phyloP scores from a whole-genome alignment of 2,329 filamentous ascomycete species.

The Sarocladium brachiariae region DNA sequence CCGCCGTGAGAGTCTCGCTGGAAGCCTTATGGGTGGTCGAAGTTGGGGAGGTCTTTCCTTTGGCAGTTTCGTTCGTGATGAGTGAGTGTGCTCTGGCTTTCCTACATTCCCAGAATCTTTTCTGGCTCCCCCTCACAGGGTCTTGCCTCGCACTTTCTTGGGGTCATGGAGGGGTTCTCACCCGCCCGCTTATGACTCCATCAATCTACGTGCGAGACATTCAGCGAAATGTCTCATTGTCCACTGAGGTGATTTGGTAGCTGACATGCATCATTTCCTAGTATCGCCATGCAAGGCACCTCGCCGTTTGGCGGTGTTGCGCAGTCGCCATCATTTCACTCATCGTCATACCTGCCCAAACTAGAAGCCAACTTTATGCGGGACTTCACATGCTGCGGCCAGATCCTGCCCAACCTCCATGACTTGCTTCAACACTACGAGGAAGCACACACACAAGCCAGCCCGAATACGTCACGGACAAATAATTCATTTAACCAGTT shows the following conservation, averaged over 20 bases:
- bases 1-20: conserved; percentile 55
- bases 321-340: conserved; percentile 92
- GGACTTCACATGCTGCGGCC: conserved; percentile 92
- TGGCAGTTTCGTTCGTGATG: conserved; percentile 93
- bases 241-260: conserved; percentile 5
- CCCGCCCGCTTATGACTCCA: conserved; percentile 2
- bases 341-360: conserved; percentile 91
- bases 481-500: conserved; percentile 24
- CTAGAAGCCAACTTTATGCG: conserved; percentile 97
- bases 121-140: neutral
- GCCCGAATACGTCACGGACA: conserved; percentile 34
- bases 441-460: conserved; percentile 77
- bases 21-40: conserved; percentile 71
- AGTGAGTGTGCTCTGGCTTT: conserved; percentile 58
- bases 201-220: neutral
- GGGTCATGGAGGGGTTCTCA: conserved; percentile 8
- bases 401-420: conserved; percentile 83
- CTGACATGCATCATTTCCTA: conserved; percentile 29
- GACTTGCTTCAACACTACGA: conserved; percentile 96
- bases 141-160: neutral
- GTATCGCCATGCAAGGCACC: conserved; percentile 91
- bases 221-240: neutral
- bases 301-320: conserved; percentile 73
- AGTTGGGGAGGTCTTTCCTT: conserved; percentile 97
- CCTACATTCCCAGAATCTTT: conserved; percentile 7